Conservation (phyloP, 2,329 filamentous ascomycete species). For the Paracoccidioides lutzii region DNA sequence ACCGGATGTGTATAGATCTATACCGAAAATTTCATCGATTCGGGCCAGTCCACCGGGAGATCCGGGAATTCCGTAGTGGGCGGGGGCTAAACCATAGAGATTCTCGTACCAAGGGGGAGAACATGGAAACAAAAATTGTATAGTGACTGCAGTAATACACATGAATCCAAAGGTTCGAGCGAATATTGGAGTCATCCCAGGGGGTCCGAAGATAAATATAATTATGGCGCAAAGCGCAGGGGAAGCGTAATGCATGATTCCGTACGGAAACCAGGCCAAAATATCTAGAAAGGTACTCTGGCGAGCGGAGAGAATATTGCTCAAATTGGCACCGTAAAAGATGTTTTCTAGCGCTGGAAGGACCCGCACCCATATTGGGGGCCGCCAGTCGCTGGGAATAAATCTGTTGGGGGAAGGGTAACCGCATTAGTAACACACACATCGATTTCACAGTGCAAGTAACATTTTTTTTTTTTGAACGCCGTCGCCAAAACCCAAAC, state of each 20-base stretch:
- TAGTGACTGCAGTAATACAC: slow-evolving; percentile 74
- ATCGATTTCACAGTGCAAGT: neutral
- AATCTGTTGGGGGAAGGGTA: slow-evolving; percentile 47
- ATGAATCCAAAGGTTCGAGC: slow-evolving; percentile 84
- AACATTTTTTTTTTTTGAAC: neutral
- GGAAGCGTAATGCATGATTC: slow-evolving; percentile 76
- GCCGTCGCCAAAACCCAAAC: neutral
- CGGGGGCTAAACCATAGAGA: slow-evolving; percentile 75
- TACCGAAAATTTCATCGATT: slow-evolving; percentile 77
- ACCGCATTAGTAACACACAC: neutral
- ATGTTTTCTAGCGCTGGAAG: slow-evolving; percentile 92
- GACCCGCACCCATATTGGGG: slow-evolving; percentile 90
- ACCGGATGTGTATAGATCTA: slow-evolving; percentile 84
- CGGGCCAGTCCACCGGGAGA: slow-evolving; percentile 80
- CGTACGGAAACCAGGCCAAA: slow-evolving; percentile 87
- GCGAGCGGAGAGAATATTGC: slow-evolving; percentile 87
- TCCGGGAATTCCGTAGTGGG: slow-evolving; percentile 81
- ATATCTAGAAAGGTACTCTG: slow-evolving; percentile 73
- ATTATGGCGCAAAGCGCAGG: slow-evolving; percentile 65
- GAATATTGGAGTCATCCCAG: slow-evolving; percentile 72
- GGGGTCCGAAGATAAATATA: slow-evolving; percentile 81
- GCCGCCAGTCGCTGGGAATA: slow-evolving; percentile 75
- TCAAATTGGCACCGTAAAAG: slow-evolving; percentile 86
- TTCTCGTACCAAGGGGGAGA: slow-evolving; percentile 97
- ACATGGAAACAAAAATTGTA: slow-evolving; percentile 84